A percentile compares a stretch with the other conserved stretches of the same genome.
Evolutionary conservation across 2,329 filamentous ascomycete genomes (phyloP).

Genomic region (Corynespora cassiicola): DNA sequence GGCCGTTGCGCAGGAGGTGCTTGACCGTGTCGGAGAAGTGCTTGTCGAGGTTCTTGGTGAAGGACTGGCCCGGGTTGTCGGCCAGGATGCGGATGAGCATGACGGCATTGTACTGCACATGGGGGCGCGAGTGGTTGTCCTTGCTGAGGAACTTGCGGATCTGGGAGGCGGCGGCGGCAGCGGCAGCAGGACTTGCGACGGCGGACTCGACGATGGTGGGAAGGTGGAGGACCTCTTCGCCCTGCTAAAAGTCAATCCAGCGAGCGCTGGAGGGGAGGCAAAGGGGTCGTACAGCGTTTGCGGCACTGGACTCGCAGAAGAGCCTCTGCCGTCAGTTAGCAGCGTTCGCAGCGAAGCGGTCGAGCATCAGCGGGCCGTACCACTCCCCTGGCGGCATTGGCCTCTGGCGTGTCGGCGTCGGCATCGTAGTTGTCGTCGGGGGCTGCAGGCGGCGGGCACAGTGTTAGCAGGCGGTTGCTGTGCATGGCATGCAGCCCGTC

Average conservation of each 20-base stretch:
- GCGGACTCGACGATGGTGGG: conserved; percentile 93
- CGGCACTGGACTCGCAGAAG: conserved; percentile 79
- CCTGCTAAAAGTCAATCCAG: conserved; percentile 55
- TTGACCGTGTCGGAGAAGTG: conserved; percentile 82
- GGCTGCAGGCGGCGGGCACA: conserved; percentile 17
- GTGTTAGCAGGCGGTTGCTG: not conserved
- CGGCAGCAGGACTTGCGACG: conserved; percentile 88
- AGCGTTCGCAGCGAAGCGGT: conserved; percentile 7
- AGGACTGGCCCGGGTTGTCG: conserved; percentile 89
- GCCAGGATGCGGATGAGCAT: conserved; percentile 93
- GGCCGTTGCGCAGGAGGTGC: conserved; percentile 72
- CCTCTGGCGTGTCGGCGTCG: conserved; percentile 68
- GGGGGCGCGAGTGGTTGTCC: conserved; percentile 69
- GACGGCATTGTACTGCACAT: conserved; percentile 91
- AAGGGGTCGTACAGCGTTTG: conserved; percentile 50
- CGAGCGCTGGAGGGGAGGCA: conserved; percentile 1
- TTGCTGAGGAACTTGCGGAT: conserved; percentile 84
- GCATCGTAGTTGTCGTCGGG: conserved; percentile 34
- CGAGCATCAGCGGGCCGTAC: conserved; percentile 55
- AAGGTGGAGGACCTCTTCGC: conserved; percentile 89
- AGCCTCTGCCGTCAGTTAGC: conserved; percentile 62
- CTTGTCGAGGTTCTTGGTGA: conserved; percentile 88
- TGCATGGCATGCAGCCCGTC: too few relatives aligned
- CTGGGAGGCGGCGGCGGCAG: conserved; percentile 77
- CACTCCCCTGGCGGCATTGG: conserved; percentile 69